Evolutionary conservation across 805 yeast genomes (phyloP).

Genomic region (Metschnikowia kunwiensis): DNA sequence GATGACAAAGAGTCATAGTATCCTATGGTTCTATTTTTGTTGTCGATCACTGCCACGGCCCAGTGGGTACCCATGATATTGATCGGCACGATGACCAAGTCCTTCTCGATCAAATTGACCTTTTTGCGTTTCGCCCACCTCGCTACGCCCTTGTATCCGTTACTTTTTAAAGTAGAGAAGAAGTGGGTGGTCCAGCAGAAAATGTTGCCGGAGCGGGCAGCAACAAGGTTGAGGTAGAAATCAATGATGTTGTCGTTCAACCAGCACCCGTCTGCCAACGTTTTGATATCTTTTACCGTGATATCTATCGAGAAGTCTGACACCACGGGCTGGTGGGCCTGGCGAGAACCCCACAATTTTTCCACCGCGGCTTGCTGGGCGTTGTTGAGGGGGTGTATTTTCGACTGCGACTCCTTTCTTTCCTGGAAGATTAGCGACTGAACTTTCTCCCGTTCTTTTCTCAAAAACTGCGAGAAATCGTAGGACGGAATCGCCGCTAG

Average conservation of each 20-base stretch:
- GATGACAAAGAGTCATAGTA: constrained; percentile 74
- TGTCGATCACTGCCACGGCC: constrained; percentile 82
- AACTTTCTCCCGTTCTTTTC: constrained; percentile 12
- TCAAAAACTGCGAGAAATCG: constrained; percentile 12
- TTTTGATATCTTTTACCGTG: constrained; percentile 60
- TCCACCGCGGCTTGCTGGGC: constrained; percentile 34
- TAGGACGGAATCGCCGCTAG: constrained; percentile 15
- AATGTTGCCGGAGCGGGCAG: constrained; percentile 40
- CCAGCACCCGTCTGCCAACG: constrained; percentile 74
- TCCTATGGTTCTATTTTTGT: constrained; percentile 52
- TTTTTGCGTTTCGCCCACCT: constrained; percentile 83
- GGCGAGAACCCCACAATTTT: constrained; percentile 28
- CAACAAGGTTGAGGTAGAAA: constrained; percentile 60
- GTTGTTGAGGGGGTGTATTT: constrained; percentile 19
- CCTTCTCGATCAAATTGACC: constrained; percentile 59
- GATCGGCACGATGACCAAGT: constrained; percentile 77
- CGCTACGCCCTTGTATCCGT: constrained; percentile 78
- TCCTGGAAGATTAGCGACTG: constrained; percentile 17
- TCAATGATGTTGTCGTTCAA: constrained; percentile 90
- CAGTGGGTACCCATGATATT: constrained; percentile 83
- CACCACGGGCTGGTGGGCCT: constrained; percentile 25
- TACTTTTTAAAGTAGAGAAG: constrained; percentile 62
- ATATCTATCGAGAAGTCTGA: constrained; percentile 55
- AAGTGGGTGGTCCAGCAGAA: constrained; percentile 89
- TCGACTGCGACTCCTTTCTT: constrained; percentile 11